A percentile compares a stretch with the other conserved stretches of the same genome.
Evolutionary conservation across 192 early-diverging fungal genomes (phyloP).

Genomic region (Backusella morwellensis): DNA sequence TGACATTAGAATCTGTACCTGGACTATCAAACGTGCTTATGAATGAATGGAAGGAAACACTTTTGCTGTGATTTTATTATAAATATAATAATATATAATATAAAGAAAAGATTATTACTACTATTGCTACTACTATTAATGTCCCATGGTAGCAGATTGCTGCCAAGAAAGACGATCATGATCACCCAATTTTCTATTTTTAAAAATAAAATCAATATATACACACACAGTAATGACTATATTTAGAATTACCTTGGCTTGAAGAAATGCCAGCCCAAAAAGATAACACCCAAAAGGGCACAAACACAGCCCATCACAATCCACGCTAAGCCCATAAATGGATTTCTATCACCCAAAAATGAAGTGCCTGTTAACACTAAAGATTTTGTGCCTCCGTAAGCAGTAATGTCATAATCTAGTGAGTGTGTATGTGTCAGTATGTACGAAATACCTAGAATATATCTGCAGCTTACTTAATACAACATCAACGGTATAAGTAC

Average conservation of each 20-base stretch:
- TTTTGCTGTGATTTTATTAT: background rate
- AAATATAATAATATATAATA: background rate
- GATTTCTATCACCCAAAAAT: constrained; percentile 95
- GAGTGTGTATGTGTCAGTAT: background rate
- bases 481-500: constrained; percentile 74
- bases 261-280: constrained; percentile 88
- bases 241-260: constrained; percentile 71
- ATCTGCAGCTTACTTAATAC: constrained; percentile 59
- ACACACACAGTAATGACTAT: background rate
- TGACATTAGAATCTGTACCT: constrained; percentile 26
- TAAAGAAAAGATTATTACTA: background rate
- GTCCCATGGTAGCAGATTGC: constrained; percentile 7
- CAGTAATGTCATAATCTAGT: constrained; percentile 78
- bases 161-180: constrained; percentile 97
- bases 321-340: constrained; percentile 94
- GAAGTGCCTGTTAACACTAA: constrained; percentile 93
- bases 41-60: background rate
- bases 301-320: constrained; percentile 91
- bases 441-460: too few relatives aligned
- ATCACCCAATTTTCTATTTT: constrained; percentile 85
- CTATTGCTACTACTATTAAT: background rate
- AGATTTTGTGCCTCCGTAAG: constrained; percentile 94
- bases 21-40: constrained; percentile 8
- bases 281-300: constrained; percentile 83
- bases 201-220: background rate